phyloP scores from a whole-genome alignment of 805 yeast genomes.

The Ogataea nakhonphanomensis region DNA sequence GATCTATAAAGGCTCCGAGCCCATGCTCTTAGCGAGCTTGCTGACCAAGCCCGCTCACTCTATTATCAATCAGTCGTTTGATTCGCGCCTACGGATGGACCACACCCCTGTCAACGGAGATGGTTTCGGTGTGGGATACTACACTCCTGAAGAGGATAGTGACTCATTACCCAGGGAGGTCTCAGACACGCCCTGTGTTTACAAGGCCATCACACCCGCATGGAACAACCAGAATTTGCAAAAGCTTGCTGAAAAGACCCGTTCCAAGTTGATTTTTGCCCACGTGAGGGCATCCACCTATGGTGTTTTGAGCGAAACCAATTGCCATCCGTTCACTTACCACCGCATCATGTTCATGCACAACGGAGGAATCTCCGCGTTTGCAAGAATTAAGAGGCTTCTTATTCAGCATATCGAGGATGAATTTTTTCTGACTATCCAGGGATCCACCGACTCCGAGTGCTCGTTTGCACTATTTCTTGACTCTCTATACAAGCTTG shows the following conservation, averaged over 20 bases:
- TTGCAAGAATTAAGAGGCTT: slow-evolving; percentile 66
- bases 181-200: slow-evolving; percentile 78
- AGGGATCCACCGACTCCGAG: slow-evolving; percentile 95
- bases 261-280: slow-evolving; percentile 81
- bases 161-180: slow-evolving; percentile 4
- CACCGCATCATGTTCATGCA: slow-evolving; percentile 95
- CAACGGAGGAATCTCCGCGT: slow-evolving; percentile 84
- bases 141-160: slow-evolving; percentile 46
- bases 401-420: slow-evolving; percentile 73
- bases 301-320: slow-evolving; percentile 90
- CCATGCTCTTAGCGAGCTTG: slow-evolving; percentile 79
- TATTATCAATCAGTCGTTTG: slow-evolving; percentile 93
- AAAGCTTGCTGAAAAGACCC: slow-evolving; percentile 82
- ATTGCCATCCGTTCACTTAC: slow-evolving; percentile 93
- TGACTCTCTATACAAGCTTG: slow-evolving; percentile 72
- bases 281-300: slow-evolving; percentile 96
- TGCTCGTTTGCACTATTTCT: slow-evolving; percentile 88
- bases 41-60: slow-evolving; percentile 96
- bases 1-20: slow-evolving; percentile 88
- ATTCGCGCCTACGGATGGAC: slow-evolving; percentile 82
- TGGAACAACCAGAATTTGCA: slow-evolving; percentile 95
- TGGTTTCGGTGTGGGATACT: slow-evolving; percentile 97
- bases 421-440: slow-evolving; percentile 72
- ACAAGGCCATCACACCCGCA: slow-evolving; percentile 95
- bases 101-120: slow-evolving; percentile 95